Conservation (phyloP, 2,329 filamentous ascomycete genomes). For the Dactylellina haptotyla region DNA sequence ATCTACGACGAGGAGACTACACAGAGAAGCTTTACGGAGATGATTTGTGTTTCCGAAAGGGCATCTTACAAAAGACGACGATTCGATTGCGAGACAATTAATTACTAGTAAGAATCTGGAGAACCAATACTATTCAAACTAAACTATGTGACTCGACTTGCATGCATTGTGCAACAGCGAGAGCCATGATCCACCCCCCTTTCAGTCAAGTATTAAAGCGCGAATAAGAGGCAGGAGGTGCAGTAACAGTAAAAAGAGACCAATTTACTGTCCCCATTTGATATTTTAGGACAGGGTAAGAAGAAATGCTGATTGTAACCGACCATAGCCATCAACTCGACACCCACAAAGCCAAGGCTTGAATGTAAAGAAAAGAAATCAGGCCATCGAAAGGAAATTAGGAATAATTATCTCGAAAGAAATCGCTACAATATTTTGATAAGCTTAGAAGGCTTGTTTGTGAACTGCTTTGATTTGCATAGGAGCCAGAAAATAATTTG, state of each 20-base stretch:
- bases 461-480: neutral
- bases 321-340: neutral
- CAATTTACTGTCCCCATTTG: too few species aligned
- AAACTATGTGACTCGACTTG: slow-evolving; percentile 15
- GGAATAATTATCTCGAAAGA: too few species aligned
- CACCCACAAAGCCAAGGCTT: neutral
- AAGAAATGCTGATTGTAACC: too few species aligned
- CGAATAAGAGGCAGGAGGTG: neutral
- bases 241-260: neutral
- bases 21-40: neutral
- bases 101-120: slow-evolving; percentile 5
- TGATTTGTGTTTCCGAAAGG: neutral
- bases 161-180: slow-evolving; percentile 3
- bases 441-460: neutral
- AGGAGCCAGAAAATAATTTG: neutral
- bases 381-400: neutral
- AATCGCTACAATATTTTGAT: too few species aligned
- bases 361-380: slow-evolving; percentile 1
- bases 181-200: slow-evolving; percentile 20
- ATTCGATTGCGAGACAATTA: neutral
- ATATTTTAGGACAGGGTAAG: too few species aligned
- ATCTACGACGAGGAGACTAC: neutral
- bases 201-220: slow-evolving; percentile 21
- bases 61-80: neutral
- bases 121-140: slow-evolving; percentile 8